These are phyloP conservation scores for Arthrobotrys musiformis DNA, from an alignment of 2,329 filamentous ascomycete species.

Conservation along the genomic window DNA sequence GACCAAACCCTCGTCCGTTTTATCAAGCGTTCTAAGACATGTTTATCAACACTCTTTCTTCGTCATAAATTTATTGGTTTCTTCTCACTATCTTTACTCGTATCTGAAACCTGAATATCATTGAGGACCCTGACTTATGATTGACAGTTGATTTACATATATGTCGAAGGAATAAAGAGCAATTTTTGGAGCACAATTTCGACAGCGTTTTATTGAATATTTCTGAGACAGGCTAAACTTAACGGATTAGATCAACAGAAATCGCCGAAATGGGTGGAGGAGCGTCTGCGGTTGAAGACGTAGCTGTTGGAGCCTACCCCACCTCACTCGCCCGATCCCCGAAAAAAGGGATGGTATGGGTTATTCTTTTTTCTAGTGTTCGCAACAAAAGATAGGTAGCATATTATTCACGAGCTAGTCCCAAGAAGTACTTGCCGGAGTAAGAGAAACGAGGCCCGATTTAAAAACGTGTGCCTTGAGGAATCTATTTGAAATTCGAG, in stretches of 20 bases:
- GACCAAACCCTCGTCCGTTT: neutral
- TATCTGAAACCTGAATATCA: constrained; percentile 48
- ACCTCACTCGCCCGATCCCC: constrained; percentile 36
- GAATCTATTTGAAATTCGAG: constrained; percentile 39
- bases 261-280: neutral
- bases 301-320: constrained; percentile 20
- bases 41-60: neutral
- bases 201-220: constrained; percentile 24
- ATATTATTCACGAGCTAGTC: neutral
- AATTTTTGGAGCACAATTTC: too few relatives aligned
- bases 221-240: constrained; percentile 20
- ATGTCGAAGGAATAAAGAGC: constrained; percentile 2
- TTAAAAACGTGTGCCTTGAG: constrained; percentile 1
- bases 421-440: constrained; percentile 6
- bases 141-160: constrained; percentile 30
- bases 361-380: neutral
- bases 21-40: neutral
- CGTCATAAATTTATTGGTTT: constrained; percentile 9
- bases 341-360: constrained; percentile 9
- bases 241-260: neutral
- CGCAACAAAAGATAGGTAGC: neutral
- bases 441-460: neutral
- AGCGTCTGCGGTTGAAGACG: neutral
- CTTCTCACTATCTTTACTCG: constrained; percentile 3
- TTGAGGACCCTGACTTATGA: constrained; percentile 27